Conservation (phyloP, 306 rosid genomes). For the Glycine soja region DNA sequence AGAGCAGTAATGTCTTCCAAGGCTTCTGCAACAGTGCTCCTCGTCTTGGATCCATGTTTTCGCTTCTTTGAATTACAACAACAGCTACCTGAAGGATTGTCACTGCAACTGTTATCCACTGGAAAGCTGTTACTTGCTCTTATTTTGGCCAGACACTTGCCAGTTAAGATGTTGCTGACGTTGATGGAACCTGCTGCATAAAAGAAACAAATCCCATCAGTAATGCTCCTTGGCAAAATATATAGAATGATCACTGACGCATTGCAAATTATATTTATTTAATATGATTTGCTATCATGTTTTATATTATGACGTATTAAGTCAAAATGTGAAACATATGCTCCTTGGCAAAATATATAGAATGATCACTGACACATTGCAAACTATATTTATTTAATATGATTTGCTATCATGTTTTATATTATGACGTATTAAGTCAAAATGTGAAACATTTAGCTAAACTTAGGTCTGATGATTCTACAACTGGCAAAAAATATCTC, state of each 20-base stretch:
- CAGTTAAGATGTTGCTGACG: conserved; percentile 94
- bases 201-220: conserved; percentile 47
- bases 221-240: not conserved
- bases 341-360: too few relatives aligned
- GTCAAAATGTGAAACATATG: too few relatives aligned
- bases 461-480: too few relatives aligned
- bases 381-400: not conserved
- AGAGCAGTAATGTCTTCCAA: conserved; percentile 99
- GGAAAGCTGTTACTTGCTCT: conserved; percentile 75
- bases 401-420: too few relatives aligned
- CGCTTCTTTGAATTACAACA: conserved; percentile 67
- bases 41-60: conserved; percentile 60
- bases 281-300: too few relatives aligned
- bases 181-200: conserved; percentile 96
- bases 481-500: not conserved
- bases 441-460: too few relatives aligned
- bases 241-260: not conserved
- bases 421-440: too few relatives aligned
- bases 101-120: conserved; percentile 60
- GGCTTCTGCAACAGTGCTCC: conserved; percentile 96
- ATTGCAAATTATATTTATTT: not conserved
- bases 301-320: too few relatives aligned
- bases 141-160: conserved; percentile 95
- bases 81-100: conserved; percentile 53
- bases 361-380: not conserved